phyloP scores from a whole-genome alignment of 2,329 filamentous ascomycete genomes.

The Exophiala sp. region DNA sequence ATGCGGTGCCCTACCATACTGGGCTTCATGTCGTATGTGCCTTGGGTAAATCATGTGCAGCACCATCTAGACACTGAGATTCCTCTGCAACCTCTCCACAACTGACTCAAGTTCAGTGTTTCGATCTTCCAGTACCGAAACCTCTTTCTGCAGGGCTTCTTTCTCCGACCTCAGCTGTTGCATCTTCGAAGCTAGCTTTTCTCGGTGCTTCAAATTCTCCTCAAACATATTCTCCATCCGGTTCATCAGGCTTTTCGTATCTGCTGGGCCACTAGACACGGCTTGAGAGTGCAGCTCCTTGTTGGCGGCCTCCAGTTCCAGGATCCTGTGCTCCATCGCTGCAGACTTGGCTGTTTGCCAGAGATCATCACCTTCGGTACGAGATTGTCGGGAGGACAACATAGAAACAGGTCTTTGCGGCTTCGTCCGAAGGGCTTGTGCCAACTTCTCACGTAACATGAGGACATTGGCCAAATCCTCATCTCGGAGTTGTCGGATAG shows the following conservation, averaged over 20 bases:
- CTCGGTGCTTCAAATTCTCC: slow-evolving; percentile 38
- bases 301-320: slow-evolving; percentile 42
- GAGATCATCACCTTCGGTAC: slow-evolving; percentile 36
- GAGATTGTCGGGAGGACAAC: slow-evolving; percentile 27
- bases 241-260: slow-evolving; percentile 26
- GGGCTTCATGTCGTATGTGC: background rate
- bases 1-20: background rate
- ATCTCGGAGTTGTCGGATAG: slow-evolving; percentile 39
- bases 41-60: background rate
- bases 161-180: slow-evolving; percentile 40
- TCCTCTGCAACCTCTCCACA: slow-evolving; percentile 43
- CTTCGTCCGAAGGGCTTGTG: slow-evolving; percentile 38
- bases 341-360: slow-evolving; percentile 42
- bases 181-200: slow-evolving; percentile 36
- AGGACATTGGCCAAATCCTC: slow-evolving; percentile 43
- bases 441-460: slow-evolving; percentile 38
- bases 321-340: slow-evolving; percentile 41
- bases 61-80: slow-evolving; percentile 33
- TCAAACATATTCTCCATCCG: slow-evolving; percentile 39
- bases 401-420: slow-evolving; percentile 24
- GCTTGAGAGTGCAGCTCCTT: slow-evolving; percentile 34
- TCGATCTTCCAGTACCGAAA: slow-evolving; percentile 40
- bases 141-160: slow-evolving; percentile 37
- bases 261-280: background rate
- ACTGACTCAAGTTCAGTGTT: slow-evolving; percentile 39